Evolutionary conservation across 805 yeast species (phyloP).

Genomic region (Cyberlindnera lachancei): DNA sequence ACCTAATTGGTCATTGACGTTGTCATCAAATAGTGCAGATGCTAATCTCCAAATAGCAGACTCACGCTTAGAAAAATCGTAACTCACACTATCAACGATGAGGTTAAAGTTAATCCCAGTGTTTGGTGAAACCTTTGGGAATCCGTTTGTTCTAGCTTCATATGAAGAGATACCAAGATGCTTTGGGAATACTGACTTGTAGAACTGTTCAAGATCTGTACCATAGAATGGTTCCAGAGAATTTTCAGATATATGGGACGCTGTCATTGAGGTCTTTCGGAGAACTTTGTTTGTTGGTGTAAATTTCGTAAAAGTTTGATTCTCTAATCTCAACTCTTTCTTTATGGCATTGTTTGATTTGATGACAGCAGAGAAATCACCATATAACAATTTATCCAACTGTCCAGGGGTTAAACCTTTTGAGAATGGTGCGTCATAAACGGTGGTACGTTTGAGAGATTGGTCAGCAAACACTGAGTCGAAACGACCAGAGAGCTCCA

Average conservation of each 20-base stretch:
- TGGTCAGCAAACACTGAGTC: constrained; percentile 17
- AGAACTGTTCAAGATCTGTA: neutral
- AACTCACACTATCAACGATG: constrained; percentile 15
- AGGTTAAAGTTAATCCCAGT: constrained; percentile 25
- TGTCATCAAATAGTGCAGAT: constrained; percentile 52
- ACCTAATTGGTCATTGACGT: constrained; percentile 14
- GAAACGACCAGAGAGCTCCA: constrained; percentile 37
- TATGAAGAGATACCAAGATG: constrained; percentile 21
- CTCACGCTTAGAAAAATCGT: constrained; percentile 19
- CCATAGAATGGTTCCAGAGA: constrained; percentile 5
- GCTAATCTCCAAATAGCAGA: constrained; percentile 45
- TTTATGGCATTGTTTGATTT: constrained; percentile 21
- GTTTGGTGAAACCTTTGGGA: constrained; percentile 31
- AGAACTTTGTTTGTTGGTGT: constrained; percentile 12
- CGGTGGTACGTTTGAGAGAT: constrained; percentile 13
- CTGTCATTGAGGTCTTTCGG: constrained; percentile 1
- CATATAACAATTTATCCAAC: constrained; percentile 43
- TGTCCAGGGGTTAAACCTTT: constrained; percentile 24
- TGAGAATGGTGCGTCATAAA: constrained; percentile 19
- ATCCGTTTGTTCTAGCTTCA: constrained; percentile 24
- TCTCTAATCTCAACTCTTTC: constrained; percentile 22
- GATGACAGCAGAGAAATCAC: constrained; percentile 32
- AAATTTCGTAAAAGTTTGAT: constrained; percentile 20
- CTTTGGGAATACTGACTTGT: constrained; percentile 15
- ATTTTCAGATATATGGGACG: constrained; percentile 5